Base-by-base conservation (phyloP, 352 stramenopile genomes). In the Saprolegnia diclina region DNA sequence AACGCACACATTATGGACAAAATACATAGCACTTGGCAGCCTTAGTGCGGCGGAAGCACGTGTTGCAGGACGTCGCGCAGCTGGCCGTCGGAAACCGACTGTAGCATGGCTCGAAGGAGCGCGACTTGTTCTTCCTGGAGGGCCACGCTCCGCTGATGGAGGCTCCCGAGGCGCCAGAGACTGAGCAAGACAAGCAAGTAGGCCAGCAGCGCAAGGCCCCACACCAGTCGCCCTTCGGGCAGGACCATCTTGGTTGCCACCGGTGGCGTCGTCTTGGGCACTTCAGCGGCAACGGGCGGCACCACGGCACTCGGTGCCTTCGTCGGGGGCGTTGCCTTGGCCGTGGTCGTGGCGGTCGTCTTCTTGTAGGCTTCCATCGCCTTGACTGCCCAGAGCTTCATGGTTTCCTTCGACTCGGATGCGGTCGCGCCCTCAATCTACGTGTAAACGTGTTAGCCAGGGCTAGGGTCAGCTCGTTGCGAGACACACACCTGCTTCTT, bases 401-500 rank as follows among this genome's bases (percentile, higher is more conserved):
- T 66, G 18, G 57, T 66, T 55, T 66, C 57, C 29, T 66, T 66
- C 24, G 57, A 66, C 71, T 94, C 87, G 0, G 85, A 82, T 24
- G 89, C 76, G 10, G 82, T 82, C n/a, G 87, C 83, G 26, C 79
- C 80, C 56, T 94, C 87, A 72, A 94, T 94, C 80, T 93, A 59
- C 9, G 44, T 59, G 5, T 63, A 63, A 52, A 38, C 48, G 66
- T 44, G 18, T 22, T 61, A 50, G 55, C 50, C 13, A 29, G 9
- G 32, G 9, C 64, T 7, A 44, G 64, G 37, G 45, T 11, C 10
- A 42, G 35, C 19, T 10, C 4, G n/a, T n/a, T n/a, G n/a, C n/a
- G n/a, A n/a, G n/a, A n/a, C 46, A 44, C 72, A 10, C 72, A 92
- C 84, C 80, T 94, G 87, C 46, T 92, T 92, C 74, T 93, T 94